Evolutionary conservation across 345 rosid species (phyloP).

Genomic region (Chamaenerion angustifolium): DNA sequence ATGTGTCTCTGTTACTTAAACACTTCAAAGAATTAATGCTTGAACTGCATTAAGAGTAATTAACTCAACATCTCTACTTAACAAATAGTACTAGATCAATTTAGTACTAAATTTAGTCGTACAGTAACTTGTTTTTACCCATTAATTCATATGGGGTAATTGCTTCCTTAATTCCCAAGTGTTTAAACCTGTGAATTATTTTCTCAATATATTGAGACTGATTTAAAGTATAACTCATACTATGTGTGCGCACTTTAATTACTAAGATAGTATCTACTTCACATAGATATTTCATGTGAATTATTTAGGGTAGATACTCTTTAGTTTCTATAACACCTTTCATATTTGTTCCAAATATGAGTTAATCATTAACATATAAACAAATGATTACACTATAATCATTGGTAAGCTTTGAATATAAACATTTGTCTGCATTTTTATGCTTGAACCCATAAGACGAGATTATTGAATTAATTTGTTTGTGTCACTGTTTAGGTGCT

Average conservation of each 20-base stretch:
- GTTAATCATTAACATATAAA: no score
- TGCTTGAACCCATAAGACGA: no score
- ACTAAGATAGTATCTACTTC: neutral
- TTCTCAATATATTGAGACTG: neutral
- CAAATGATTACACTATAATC: no score
- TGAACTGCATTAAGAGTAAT: neutral
- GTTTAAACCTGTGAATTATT: no score
- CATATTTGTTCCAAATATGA: no score
- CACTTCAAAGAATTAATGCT: no score
- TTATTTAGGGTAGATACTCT: neutral
- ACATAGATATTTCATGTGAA: neutral
- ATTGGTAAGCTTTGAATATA: no score
- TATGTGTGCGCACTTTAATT: neutral
- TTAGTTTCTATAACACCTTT: neutral
- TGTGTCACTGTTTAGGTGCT: no score
- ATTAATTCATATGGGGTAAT: slow-evolving; percentile 4
- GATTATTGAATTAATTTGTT: no score
- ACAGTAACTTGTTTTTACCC: neutral
- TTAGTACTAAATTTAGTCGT: neutral
- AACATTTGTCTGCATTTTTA: no score
- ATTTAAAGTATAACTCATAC: neutral
- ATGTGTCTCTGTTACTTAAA: no score
- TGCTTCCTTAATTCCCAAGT: no score
- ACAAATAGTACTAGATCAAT: neutral
- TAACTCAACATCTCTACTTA: neutral